These are phyloP conservation scores for Litchi chinensis DNA, from an alignment of 345 rosid genomes.

Conservation along the genomic window DNA sequence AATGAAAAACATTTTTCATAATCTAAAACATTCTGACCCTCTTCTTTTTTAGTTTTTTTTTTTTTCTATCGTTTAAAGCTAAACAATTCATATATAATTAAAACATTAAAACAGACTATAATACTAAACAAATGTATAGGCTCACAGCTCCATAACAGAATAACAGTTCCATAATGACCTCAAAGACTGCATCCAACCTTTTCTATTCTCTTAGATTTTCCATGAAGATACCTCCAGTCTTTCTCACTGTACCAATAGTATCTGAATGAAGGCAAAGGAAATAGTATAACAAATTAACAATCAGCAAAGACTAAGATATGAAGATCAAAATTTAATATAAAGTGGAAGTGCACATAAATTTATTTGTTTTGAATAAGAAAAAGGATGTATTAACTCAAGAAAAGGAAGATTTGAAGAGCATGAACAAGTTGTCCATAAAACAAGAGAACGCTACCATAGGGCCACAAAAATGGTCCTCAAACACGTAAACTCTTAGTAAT, in stretches of 20 bases:
- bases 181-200: constrained; percentile 96
- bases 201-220: constrained; percentile 86
- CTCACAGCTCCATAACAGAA: constrained; percentile 87
- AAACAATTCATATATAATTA: constrained; percentile 14
- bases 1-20: neutral
- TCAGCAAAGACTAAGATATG: constrained; percentile 21
- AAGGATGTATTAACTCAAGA: neutral
- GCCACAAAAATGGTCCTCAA: neutral
- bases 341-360: neutral
- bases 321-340: neutral
- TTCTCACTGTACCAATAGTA: constrained; percentile 74
- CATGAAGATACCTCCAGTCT: constrained; percentile 82
- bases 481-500: neutral
- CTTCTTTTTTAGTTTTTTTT: neutral
- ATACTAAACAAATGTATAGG: constrained; percentile 47
- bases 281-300: constrained; percentile 16
- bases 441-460: neutral
- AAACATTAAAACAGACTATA: constrained; percentile 23
- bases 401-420: neutral
- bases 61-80: neutral
- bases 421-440: neutral
- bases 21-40: constrained; percentile 14
- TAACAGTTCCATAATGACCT: constrained; percentile 81
- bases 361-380: neutral
- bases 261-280: constrained; percentile 45